Percentiles rank a stretch among this genome's conserved stretches.
Evolutionary conservation across 805 yeast genomes (phyloP).

Genomic region (Zygotorulaspora florentina): DNA sequence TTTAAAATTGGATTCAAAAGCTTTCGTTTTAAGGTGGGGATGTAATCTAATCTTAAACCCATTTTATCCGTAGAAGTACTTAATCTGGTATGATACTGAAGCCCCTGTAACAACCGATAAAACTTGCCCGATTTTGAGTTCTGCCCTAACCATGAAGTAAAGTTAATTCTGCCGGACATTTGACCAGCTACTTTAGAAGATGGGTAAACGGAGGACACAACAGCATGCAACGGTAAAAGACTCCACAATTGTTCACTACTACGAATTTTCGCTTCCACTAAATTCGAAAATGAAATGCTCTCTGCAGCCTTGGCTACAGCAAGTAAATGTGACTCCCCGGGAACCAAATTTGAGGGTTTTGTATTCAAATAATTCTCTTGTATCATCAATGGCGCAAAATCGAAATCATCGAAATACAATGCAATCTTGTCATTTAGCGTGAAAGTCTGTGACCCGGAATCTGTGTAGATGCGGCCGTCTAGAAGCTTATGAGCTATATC

Average conservation of each 20-base stretch:
- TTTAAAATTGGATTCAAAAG: constrained; percentile 55
- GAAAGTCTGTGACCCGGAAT: constrained; percentile 41
- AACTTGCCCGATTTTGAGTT: constrained; percentile 80
- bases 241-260: constrained; percentile 94
- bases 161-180: constrained; percentile 63
- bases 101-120: constrained; percentile 72
- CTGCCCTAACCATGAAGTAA: constrained; percentile 86
- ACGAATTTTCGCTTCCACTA: constrained; percentile 76
- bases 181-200: constrained; percentile 70
- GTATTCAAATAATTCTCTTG: constrained; percentile 86
- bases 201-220: constrained; percentile 81
- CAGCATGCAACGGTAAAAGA: constrained; percentile 84
- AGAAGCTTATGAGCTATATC: constrained; percentile 74
- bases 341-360: constrained; percentile 46
- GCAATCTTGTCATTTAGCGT: constrained; percentile 78
- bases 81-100: constrained; percentile 82
- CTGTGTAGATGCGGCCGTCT: constrained; percentile 54
- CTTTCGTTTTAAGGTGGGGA: constrained; percentile 58
- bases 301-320: constrained; percentile 78
- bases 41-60: constrained; percentile 71
- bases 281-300: constrained; percentile 78
- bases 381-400: constrained; percentile 90
- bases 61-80: constrained; percentile 70
- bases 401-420: constrained; percentile 89
- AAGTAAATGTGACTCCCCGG: constrained; percentile 51